A percentile compares a stretch with the other conserved stretches of the same genome.
Evolutionary conservation across 768 basidiomycete genomes (phyloP).

Genomic region (Auriculariales sp.): DNA sequence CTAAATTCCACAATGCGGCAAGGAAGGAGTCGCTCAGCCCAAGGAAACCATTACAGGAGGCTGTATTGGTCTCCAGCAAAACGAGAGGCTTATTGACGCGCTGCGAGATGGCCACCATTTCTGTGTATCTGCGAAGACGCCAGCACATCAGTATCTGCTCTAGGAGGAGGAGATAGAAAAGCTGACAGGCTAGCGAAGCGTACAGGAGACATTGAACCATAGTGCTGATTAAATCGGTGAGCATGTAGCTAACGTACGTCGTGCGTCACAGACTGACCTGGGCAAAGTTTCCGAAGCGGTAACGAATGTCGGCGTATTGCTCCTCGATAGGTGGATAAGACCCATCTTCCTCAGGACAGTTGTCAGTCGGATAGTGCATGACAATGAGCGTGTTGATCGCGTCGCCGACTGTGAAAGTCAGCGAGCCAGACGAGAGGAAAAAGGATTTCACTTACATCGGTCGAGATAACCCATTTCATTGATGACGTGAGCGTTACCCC

Average conservation of each 20-base stretch:
- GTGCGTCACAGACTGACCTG: too few species aligned
- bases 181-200: too few species aligned
- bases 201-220: too few species aligned
- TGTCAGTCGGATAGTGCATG: slow-evolving; percentile 4
- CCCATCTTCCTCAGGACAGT: not conserved
- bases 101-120: too few species aligned
- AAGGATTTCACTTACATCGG: not conserved
- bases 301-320: too few species aligned
- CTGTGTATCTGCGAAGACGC: slow-evolving; percentile 23
- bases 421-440: not conserved
- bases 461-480: not conserved
- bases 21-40: slow-evolving; percentile 37
- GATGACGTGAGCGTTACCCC: too few species aligned
- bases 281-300: too few species aligned
- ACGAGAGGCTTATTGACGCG: slow-evolving; percentile 30
- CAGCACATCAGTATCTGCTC: too few species aligned
- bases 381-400: slow-evolving; percentile 25
- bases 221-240: too few species aligned
- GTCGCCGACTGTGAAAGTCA: not conserved
- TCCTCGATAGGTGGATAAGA: too few species aligned
- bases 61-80: slow-evolving; percentile 60
- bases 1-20: slow-evolving; percentile 36
- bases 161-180: too few species aligned
- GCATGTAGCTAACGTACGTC: too few species aligned
- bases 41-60: slow-evolving; percentile 34